Conservation (phyloP, 2,329 filamentous ascomycete species). For the Claviceps cyperi region DNA sequence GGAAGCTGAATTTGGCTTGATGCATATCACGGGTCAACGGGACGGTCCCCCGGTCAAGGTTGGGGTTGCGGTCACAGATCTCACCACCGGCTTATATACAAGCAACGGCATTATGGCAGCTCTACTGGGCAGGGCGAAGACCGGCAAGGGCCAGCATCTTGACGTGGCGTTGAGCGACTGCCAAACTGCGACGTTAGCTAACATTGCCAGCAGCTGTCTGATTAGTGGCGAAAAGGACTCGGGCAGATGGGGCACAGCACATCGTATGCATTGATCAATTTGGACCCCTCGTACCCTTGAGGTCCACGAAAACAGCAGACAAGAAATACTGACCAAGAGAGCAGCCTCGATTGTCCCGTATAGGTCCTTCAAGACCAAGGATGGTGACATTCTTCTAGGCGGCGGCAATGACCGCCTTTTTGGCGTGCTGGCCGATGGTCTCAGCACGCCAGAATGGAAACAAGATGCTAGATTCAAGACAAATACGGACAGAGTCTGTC, state of each 20-base stretch:
- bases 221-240: slow-evolving; percentile 78
- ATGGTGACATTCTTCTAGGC: slow-evolving; percentile 56
- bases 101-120: slow-evolving; percentile 94
- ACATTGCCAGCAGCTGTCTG: slow-evolving; percentile 83
- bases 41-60: slow-evolving; percentile 93
- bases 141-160: slow-evolving; percentile 77
- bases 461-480: slow-evolving; percentile 42
- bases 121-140: slow-evolving; percentile 58
- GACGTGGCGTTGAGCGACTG: slow-evolving; percentile 87
- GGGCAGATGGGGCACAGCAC: slow-evolving; percentile 90
- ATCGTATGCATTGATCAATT: slow-evolving; percentile 42
- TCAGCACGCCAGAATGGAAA: slow-evolving; percentile 46
- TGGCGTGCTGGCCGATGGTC: slow-evolving; percentile 44
- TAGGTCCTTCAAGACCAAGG: slow-evolving; percentile 62
- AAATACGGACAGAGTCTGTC: slow-evolving; percentile 48
- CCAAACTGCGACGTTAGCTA: slow-evolving; percentile 86
- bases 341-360: slow-evolving; percentile 94
- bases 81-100: slow-evolving; percentile 90
- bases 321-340: background rate
- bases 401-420: slow-evolving; percentile 62
- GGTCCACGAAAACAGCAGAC: background rate
- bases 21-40: slow-evolving; percentile 90
- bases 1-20: slow-evolving; percentile 91
- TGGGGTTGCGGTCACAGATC: slow-evolving; percentile 88
- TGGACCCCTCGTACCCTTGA: too few relatives aligned